Percentiles rank a stretch among this genome's conserved stretches.
phyloP scores from a whole-genome alignment of 2,329 filamentous ascomycete genomes.

The Rhexocercosporidium sp. region DNA sequence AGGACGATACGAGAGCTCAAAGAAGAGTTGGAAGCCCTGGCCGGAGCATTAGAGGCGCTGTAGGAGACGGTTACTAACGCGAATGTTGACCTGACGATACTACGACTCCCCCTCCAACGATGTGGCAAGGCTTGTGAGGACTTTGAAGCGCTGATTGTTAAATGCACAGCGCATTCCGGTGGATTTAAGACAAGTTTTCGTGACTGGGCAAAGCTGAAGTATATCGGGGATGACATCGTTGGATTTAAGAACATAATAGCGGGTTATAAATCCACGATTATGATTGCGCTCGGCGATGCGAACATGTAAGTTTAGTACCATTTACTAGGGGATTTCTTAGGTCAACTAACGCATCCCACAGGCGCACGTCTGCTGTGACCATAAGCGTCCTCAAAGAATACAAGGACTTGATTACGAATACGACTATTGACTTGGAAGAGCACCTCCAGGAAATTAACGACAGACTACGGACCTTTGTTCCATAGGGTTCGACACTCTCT shows the following conservation, averaged over 20 bases:
- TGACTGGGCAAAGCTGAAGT: constrained; percentile 50
- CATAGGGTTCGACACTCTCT: constrained; percentile 16
- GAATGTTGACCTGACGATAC: constrained; percentile 38
- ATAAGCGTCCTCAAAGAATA: constrained; percentile 40
- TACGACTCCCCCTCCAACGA: constrained; percentile 46
- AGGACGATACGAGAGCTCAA: constrained; percentile 47
- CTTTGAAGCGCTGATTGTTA: constrained; percentile 47
- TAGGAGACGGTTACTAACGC: constrained; percentile 34
- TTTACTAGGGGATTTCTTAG: constrained; percentile 10
- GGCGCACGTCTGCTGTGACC: constrained; percentile 42
- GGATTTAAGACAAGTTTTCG: constrained; percentile 47
- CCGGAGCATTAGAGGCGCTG: constrained; percentile 44
- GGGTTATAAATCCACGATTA: constrained; percentile 49
- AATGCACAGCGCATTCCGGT: constrained; percentile 44
- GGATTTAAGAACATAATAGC: constrained; percentile 47
- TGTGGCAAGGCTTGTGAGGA: constrained; percentile 50
- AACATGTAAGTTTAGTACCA: constrained; percentile 45
- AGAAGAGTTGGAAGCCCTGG: constrained; percentile 46
- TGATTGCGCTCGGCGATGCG: constrained; percentile 47
- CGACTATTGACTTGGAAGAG: constrained; percentile 42
- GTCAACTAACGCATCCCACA: constrained; percentile 28
- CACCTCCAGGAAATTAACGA: constrained; percentile 38
- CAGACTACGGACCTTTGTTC: constrained; percentile 29
- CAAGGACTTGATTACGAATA: constrained; percentile 41
- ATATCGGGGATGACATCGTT: constrained; percentile 51